A percentile compares a stretch with the other conserved stretches of the same genome.
These are phyloP conservation scores for Chlorencoelia australis DNA, from an alignment of 2,329 filamentous ascomycete genomes.

Conservation along the genomic window DNA sequence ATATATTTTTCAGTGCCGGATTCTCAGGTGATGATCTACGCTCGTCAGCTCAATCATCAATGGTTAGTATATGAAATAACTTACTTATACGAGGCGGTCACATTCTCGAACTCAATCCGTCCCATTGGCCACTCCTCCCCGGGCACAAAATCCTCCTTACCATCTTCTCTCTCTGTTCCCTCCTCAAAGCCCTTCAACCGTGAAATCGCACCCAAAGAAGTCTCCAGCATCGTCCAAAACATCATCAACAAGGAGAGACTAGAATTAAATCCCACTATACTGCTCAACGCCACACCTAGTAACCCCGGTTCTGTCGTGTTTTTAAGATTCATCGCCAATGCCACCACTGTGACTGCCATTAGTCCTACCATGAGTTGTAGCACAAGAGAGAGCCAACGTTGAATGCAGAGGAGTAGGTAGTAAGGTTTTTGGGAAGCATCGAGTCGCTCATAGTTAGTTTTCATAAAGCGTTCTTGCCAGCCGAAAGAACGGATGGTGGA, in stretches of 20 bases:
- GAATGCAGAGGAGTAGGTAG: slow-evolving; percentile 46
- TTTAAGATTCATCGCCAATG: slow-evolving; percentile 11
- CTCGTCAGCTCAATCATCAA: slow-evolving; percentile 1
- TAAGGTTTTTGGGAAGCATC: slow-evolving; percentile 42
- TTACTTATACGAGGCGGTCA: slow-evolving; percentile 19
- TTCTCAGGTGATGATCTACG: too few relatives aligned
- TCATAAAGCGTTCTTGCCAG: slow-evolving; percentile 4
- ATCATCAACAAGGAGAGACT: slow-evolving; percentile 10
- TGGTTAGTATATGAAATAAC: slow-evolving; percentile 1
- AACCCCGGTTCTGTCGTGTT: slow-evolving; percentile 10
- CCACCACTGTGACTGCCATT: slow-evolving; percentile 18
- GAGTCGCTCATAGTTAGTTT: slow-evolving; percentile 35
- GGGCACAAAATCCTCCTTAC: slow-evolving; percentile 5
- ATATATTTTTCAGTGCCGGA: slow-evolving; percentile 26
- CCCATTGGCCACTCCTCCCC: slow-evolving; percentile 16
- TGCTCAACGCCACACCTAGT: slow-evolving; percentile 14
- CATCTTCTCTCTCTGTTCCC: slow-evolving; percentile 32
- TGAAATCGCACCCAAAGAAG: slow-evolving; percentile 45
- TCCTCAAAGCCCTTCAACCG: slow-evolving; percentile 42
- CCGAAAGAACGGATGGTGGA: slow-evolving; percentile 32
- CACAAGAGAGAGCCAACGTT: slow-evolving; percentile 45
- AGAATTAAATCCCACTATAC: slow-evolving; percentile 14
- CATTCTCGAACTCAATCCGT: slow-evolving; percentile 14
- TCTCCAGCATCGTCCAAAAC: slow-evolving; percentile 48
- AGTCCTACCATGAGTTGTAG: slow-evolving; percentile 36